Evolutionary conservation across 2,329 filamentous ascomycete species (phyloP).

Genomic region (Fusarium sp.): DNA sequence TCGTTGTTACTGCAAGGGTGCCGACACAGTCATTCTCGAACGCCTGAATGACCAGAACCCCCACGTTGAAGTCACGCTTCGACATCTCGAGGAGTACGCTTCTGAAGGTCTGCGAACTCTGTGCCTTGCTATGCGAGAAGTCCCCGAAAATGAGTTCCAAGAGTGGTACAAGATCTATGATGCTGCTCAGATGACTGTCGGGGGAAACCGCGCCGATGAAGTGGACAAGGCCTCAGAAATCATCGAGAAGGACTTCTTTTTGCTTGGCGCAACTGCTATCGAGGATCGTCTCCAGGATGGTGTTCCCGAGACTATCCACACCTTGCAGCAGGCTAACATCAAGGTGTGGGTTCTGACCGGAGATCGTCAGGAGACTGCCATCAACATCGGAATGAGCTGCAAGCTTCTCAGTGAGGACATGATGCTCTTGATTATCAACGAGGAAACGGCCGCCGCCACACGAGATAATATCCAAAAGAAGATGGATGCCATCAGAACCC

Average conservation of each 20-base stretch:
- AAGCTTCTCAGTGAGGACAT: conserved; percentile 99
- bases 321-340: conserved; percentile 93
- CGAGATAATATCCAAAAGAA: conserved; percentile 94
- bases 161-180: conserved; percentile 91
- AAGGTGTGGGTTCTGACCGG: conserved; percentile 99
- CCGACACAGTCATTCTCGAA: conserved; percentile 96
- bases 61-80: conserved; percentile 86
- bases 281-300: conserved; percentile 97
- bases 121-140: conserved; percentile 92
- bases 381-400: conserved; percentile 99
- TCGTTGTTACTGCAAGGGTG: conserved; percentile 92
- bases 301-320: conserved; percentile 97
- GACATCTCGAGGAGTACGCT: conserved; percentile 98
- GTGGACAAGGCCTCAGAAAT: conserved; percentile 96
- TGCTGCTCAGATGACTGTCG: conserved; percentile 86
- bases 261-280: conserved; percentile 95
- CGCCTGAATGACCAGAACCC: conserved; percentile 84
- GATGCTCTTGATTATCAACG: conserved; percentile 96
- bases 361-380: conserved; percentile 97
- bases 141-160: conserved; percentile 87
- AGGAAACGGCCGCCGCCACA: conserved; percentile 81
- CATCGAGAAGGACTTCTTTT: conserved; percentile 89
- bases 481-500: conserved; percentile 85
- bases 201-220: conserved; percentile 91
- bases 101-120: conserved; percentile 94